These are phyloP conservation scores for Lachnellula willkommii DNA, from an alignment of 2,329 filamentous ascomycete genomes.

Conservation along the genomic window DNA sequence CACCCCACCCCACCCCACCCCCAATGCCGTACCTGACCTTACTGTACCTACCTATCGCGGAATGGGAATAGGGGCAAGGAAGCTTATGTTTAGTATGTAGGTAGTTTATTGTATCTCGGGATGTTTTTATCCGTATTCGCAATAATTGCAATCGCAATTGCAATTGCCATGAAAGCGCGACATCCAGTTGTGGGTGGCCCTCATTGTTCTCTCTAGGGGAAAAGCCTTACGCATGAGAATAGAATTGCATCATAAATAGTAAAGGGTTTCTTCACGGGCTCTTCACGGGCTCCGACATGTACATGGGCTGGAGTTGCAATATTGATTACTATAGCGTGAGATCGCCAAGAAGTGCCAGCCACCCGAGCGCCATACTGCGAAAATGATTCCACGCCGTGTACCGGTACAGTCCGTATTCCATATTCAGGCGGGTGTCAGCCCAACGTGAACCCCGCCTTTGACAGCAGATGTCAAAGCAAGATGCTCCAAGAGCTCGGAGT, in stretches of 20 bases:
- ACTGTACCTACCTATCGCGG: background rate
- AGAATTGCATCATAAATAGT: too few relatives aligned
- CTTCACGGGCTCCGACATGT: too few relatives aligned
- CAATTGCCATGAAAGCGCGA: too few relatives aligned
- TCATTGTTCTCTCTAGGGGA: too few relatives aligned
- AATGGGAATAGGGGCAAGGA: background rate
- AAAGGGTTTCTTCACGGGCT: too few relatives aligned
- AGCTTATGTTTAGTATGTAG: background rate
- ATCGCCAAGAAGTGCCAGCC: background rate
- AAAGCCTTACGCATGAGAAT: too few relatives aligned
- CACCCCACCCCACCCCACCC: too few relatives aligned
- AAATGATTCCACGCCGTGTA: background rate
- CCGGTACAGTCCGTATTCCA: background rate
- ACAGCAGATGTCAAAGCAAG: conserved; percentile 23
- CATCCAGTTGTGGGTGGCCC: too few relatives aligned
- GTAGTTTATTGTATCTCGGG: too few relatives aligned
- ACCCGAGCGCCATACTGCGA: background rate
- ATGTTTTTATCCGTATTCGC: too few relatives aligned
- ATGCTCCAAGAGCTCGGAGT: conserved; percentile 11
- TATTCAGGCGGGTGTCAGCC: conserved; percentile 22
- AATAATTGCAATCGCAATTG: background rate
- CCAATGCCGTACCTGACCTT: background rate
- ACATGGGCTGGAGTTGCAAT: too few relatives aligned
- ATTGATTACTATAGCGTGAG: too few relatives aligned
- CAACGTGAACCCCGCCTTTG: conserved; percentile 21